Evolutionary conservation across 768 basidiomycete genomes (phyloP), one percentile per base, ranked within the genome.

Genomic region (Agaricus sinodeliciosus): DNA sequence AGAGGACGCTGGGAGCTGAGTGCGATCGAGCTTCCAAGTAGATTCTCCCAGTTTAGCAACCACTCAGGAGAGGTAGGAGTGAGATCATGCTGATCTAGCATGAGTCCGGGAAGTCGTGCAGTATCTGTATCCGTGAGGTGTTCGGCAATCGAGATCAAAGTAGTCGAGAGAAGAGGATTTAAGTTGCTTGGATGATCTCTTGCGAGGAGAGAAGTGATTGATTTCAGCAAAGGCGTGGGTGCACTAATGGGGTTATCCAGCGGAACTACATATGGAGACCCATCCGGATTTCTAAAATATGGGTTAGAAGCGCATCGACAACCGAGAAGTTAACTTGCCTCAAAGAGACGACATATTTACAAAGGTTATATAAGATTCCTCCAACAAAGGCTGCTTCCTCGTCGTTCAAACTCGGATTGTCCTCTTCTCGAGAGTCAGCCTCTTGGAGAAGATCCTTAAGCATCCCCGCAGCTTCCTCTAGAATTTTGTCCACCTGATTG

Each of bases 401-500:
- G 54, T 85, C 82, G 48, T 86, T 84, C 59, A 86, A 58, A 1
- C 61, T 54, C 0, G 64, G 59, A 34, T 60, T 61, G 13, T 76
- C 76, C 35, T 89, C 85, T 9, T 82, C 83, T 51, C 79, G 72
- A 18, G 79, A 76, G 56, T 89, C 86, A 44, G 85, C 73, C 57
- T 88, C 86, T 58, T 86, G 83, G 12, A 88, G 74, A 4, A 88
- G 75, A 57, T 90, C 89, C 62, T 81, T 84, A 55, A 87, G 59
- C 5, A 85, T 76, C 0, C 82, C 81, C 1, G 85, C 81, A 4
- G 79, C 79, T 65, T 91, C 89, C 42, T 82, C 79, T 52, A 91
- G 60, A 42, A 90, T 74, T 48, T 71, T 75, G 56, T 84, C 83
- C 18, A 22, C 52, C 3, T 43, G 28, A 7, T 37, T 25, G 36